Conservation (phyloP, 257 asterid species). For the Lycium barbarum region DNA sequence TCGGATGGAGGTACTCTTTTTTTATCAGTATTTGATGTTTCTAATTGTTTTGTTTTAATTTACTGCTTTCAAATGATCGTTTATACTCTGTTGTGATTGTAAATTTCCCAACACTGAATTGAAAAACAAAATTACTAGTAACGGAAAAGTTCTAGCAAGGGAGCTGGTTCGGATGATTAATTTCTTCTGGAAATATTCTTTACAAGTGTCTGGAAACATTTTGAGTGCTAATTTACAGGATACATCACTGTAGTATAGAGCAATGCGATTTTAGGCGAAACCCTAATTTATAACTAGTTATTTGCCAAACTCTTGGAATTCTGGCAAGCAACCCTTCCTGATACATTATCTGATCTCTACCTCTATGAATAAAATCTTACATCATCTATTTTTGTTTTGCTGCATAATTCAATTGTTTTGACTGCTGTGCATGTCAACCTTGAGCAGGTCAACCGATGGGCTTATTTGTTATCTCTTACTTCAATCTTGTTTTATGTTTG, state of each 20-base stretch:
- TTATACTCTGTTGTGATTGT: neutral
- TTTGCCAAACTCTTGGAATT: conserved; percentile 9
- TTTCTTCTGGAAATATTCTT: neutral
- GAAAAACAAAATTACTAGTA: neutral
- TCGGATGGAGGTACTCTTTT: conserved; percentile 72
- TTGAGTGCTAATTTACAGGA: neutral
- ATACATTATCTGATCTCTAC: neutral
- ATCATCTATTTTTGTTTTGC: neutral
- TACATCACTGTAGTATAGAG: too few species aligned
- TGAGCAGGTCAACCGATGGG: conserved; percentile 50
- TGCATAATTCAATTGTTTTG: neutral
- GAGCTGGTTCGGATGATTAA: neutral
- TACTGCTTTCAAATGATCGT: neutral
- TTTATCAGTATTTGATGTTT: too few species aligned
- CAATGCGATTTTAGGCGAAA: too few species aligned
- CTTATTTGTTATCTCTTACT: conserved; percentile 45
- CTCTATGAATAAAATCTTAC: neutral
- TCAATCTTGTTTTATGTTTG: conserved; percentile 52
- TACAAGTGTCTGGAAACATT: neutral
- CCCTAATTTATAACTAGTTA: neutral
- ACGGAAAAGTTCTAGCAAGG: neutral
- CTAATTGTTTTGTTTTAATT: neutral
- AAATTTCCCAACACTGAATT: neutral
- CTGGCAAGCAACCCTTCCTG: neutral
- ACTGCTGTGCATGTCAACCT: conserved; percentile 30